A percentile compares a stretch with the other conserved stretches of the same genome.
Evolutionary conservation across 176 grass and related monocot species (phyloP).

Genomic region (Carex scoparia): DNA sequence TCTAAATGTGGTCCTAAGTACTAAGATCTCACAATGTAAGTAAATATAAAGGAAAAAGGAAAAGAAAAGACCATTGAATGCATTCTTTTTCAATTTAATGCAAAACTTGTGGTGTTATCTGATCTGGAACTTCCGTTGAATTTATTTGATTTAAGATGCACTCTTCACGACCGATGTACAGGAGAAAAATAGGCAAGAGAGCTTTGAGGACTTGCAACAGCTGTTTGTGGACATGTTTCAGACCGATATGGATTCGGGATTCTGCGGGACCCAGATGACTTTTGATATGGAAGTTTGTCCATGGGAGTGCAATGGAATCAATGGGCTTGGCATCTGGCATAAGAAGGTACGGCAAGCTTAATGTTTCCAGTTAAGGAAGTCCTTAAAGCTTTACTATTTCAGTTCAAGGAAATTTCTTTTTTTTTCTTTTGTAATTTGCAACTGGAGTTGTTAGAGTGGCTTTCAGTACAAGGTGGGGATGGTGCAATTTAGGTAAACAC

Average conservation of each 20-base stretch:
- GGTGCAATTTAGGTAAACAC: too few relatives aligned
- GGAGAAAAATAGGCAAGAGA: constrained; percentile 53
- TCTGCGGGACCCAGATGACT: constrained; percentile 33
- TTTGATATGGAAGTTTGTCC: constrained; percentile 45
- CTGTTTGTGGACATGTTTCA: constrained; percentile 90
- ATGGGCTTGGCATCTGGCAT: constrained; percentile 84
- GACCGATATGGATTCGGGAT: constrained; percentile 56
- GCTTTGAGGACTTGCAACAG: constrained; percentile 83
- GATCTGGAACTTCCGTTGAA: constrained; percentile 11
- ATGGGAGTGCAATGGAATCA: constrained; percentile 41
- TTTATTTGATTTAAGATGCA: constrained; percentile 28
- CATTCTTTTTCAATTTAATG: not conserved
- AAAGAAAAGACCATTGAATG: not conserved
- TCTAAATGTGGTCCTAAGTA: not conserved
- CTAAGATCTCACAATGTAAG: not conserved
- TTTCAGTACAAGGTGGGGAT: too few relatives aligned
- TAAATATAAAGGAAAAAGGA: too few relatives aligned
- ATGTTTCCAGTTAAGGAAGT: not conserved
- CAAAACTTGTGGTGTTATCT: constrained; percentile 15
- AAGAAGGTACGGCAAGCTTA: constrained; percentile 45
- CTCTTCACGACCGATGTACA: constrained; percentile 36
- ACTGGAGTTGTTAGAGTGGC: too few relatives aligned
- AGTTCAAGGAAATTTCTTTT: not conserved
- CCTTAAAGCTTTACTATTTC: not conserved
- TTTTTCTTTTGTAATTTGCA: too few relatives aligned